Evolutionary conservation across 768 basidiomycete species (phyloP).

Genomic region (Pholiota conissans): DNA sequence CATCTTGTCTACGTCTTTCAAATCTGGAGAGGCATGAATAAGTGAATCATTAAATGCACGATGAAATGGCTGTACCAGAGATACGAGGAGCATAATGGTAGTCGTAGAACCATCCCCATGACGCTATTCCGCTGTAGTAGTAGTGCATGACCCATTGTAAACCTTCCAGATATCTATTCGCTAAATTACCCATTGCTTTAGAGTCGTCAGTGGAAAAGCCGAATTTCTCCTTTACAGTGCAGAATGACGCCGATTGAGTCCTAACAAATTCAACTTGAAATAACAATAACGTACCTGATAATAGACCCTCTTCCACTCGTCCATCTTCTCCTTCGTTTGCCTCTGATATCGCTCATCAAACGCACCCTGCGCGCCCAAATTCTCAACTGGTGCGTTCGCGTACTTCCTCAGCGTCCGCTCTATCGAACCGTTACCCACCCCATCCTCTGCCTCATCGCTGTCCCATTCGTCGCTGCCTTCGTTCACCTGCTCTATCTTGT

Average conservation of each 20-base stretch:
- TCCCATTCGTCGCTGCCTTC: constrained; percentile 33
- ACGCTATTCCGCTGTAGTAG: constrained; percentile 95
- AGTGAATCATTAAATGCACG: constrained; percentile 1
- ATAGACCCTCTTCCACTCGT: constrained; percentile 88
- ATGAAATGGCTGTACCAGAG: constrained; percentile 58
- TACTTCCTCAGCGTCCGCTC: constrained; percentile 87
- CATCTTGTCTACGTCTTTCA: constrained; percentile 80
- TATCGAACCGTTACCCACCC: constrained; percentile 71
- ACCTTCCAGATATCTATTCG: constrained; percentile 87
- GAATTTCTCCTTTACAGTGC: constrained; percentile 78
- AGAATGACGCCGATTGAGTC: background rate
- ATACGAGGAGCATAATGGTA: constrained; percentile 98
- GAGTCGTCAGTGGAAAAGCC: constrained; percentile 75
- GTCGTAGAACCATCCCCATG: constrained; percentile 99
- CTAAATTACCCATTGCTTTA: constrained; percentile 66
- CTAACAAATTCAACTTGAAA: background rate
- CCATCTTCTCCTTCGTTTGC: constrained; percentile 79
- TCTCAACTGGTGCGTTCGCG: constrained; percentile 74
- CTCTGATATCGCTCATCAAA: constrained; percentile 81
- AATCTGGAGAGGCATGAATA: constrained; percentile 37
- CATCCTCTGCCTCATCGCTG: constrained; percentile 64
- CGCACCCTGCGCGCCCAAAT: constrained; percentile 68
- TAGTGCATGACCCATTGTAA: constrained; percentile 99
- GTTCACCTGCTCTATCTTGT: constrained; percentile 33
- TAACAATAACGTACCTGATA: constrained; percentile 64